A percentile compares a stretch with the other conserved stretches of the same genome.
Conservation (phyloP, 257 asterid genomes). For the Ballota nigra region DNA sequence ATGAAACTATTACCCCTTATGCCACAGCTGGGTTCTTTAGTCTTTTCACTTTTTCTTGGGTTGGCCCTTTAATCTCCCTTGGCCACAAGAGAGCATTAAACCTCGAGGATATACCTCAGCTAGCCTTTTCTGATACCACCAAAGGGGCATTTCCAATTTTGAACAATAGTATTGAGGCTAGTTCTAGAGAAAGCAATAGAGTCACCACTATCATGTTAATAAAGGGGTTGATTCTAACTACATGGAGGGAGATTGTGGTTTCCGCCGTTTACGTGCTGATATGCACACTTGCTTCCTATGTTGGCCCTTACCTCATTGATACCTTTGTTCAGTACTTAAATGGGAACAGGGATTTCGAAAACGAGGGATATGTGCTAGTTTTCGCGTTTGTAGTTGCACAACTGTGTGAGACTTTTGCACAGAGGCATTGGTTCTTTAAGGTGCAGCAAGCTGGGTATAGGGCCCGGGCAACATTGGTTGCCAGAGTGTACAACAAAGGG, state of each 20-base stretch:
- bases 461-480: conserved; percentile 81
- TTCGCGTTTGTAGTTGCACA: conserved; percentile 61
- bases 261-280: conserved; percentile 55
- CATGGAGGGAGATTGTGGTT: conserved; percentile 48
- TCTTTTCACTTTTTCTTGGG: conserved; percentile 76
- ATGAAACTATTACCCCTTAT: conserved; percentile 75
- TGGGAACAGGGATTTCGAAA: conserved; percentile 43
- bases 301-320: conserved; percentile 84
- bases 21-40: conserved; percentile 54
- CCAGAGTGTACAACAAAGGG: conserved; percentile 68
- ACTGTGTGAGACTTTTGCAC: conserved; percentile 66
- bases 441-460: conserved; percentile 79
- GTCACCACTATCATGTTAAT: conserved; percentile 64
- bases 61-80: conserved; percentile 56
- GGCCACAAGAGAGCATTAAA: conserved; percentile 66
- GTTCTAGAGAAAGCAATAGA: conserved; percentile 30
- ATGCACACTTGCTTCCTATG: conserved; percentile 54
- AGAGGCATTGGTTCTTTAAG: conserved; percentile 73
- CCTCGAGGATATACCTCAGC: conserved; percentile 96
- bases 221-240: conserved; percentile 57
- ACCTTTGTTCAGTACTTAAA: conserved; percentile 67
- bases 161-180: conserved; percentile 41
- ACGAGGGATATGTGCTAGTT: conserved; percentile 61
- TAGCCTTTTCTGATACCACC: conserved; percentile 46
- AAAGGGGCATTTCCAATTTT: conserved; percentile 60